Base-by-base conservation (phyloP, 345 rosid species). In the Gossypium sturtianum region DNA sequence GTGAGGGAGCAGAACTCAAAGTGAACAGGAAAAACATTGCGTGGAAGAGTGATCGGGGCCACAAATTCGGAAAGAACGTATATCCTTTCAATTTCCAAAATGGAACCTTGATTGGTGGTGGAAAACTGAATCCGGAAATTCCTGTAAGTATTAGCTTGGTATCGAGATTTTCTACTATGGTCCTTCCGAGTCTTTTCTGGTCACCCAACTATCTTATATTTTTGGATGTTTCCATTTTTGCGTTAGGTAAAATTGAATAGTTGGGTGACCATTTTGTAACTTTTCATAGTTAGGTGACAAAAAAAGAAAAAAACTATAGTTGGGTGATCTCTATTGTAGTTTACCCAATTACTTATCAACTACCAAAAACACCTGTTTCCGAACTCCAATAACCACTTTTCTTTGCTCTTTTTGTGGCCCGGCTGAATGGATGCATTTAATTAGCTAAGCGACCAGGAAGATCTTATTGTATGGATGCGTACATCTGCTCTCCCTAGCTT, bases 391-490 rank as follows among this genome's bases (percentile, higher is more conserved):
- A 12, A 47, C 71, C 38, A 67, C 53, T 2, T 66, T 44, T 66
- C 16, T 41, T 41, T 62, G 43, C 60, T 56, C 17, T 68, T 44
- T 62, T 56, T 60, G 53, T 47, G 51, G 71, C 23, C 54, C 48
- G 76, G 51, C 7, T 43, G 53, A 64, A 47, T 62, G 61, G 72
- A 73, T 73, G 69, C 53, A 41, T 63, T 41, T 54, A 54, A 54
- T 19, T 71, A 92, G 97, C 86, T 92, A 75, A 86, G 93, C 47
- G 85, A 89, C 70, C 93, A 92, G 81, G 97, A 92, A 85, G 97
- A 92, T 83, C 87, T 92, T 53, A 87, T 92, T 3, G 88, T 92
- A 34, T 90, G 97, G 97, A 90, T 92, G 95, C 88, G 94, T 38
- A 86, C 90, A 75, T 86, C 97, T 79, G 97, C 97, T 44, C 81